Evolutionary conservation across 2,329 filamentous ascomycete genomes (phyloP), one percentile per base, ranked within the genome.

Genomic region (Ceratocystis lukuohia): DNA sequence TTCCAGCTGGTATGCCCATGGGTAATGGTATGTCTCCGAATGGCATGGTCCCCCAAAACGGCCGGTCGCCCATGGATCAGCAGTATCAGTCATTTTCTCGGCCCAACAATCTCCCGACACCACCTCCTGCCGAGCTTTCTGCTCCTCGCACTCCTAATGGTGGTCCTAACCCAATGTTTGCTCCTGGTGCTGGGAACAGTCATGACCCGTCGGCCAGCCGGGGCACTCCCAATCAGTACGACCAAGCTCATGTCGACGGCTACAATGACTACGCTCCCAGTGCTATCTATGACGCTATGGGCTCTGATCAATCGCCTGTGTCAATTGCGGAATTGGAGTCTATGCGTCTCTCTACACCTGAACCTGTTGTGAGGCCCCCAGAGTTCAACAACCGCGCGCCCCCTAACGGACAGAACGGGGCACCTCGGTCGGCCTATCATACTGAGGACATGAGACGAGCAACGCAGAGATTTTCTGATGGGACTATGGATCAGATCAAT

Each of bases 401-500:
- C 17, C 84, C 88, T 68, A 82, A 87, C 64, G 82, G 84, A 62
- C 91, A 91, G 4, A 79, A 80, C 1, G 85, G 82, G 68, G 84
- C 84, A 69, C 66, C 66, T 45, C 66, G 66, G 41, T 66, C 74
- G 57, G 89, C 89, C 0, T 85, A 88, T 70, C 84, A 89, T 67
- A 87, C 90, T 37, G 84, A 88, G 15, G 89, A 94, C 72, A 80
- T 93, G 71, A 87, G 89, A 69, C 86, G 86, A 69, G 90, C 89
- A 64, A 94, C 91, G 71, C 91, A 88, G 70, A 87, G 91, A 25
- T 86, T 97, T 74, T 96, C 94, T 30, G 83, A 81, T 70, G 86
- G 85, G 0, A 97, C 93, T 0, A 79, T 96, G 59, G 82, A 86
- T 57, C 91, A 96, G 73, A 80, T 97, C 73, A 85, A 84, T 41